A percentile compares a stretch with the other conserved stretches of the same genome.
phyloP scores from a whole-genome alignment of 352 stramenopile genomes.

The Bremia lactucae region DNA sequence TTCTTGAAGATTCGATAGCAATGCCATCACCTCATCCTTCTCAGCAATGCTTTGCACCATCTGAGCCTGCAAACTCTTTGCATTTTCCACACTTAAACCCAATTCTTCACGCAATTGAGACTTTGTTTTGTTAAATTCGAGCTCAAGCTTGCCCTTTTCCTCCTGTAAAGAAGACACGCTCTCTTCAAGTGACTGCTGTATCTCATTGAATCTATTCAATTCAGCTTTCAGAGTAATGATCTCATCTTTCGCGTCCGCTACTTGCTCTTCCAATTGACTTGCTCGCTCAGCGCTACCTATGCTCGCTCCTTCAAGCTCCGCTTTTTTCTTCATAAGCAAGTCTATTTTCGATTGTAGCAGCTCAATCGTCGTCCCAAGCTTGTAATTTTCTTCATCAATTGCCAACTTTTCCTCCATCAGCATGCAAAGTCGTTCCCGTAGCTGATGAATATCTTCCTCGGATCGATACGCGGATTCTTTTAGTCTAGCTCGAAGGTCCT shows the following conservation, averaged over 20 bases:
- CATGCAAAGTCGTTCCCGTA: slow-evolving; percentile 34
- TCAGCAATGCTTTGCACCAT: slow-evolving; percentile 8
- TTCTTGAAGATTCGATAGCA: slow-evolving; percentile 8
- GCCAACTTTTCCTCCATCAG: slow-evolving; percentile 34
- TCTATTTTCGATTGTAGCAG: slow-evolving; percentile 24
- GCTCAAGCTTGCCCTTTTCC: slow-evolving; percentile 32
- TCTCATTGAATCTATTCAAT: slow-evolving; percentile 17
- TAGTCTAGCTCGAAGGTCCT: slow-evolving; percentile 26
- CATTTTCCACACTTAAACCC: slow-evolving; percentile 8
- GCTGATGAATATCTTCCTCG: slow-evolving; percentile 40
- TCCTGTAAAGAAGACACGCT: slow-evolving; percentile 23
- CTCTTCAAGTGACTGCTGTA: slow-evolving; percentile 26
- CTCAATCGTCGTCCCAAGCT: slow-evolving; percentile 25
- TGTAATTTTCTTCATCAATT: slow-evolving; percentile 26
- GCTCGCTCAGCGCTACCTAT: slow-evolving; percentile 12
- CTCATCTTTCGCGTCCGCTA: slow-evolving; percentile 13
- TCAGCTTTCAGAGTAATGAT: slow-evolving; percentile 18
- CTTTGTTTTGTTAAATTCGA: slow-evolving; percentile 27
- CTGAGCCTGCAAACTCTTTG: slow-evolving; percentile 14
- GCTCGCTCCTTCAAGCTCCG: slow-evolving; percentile 20
- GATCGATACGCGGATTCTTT: slow-evolving; percentile 27
- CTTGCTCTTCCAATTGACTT: slow-evolving; percentile 12
- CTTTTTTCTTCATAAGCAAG: slow-evolving; percentile 29
- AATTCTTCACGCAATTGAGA: slow-evolving; percentile 20
- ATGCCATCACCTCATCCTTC: slow-evolving; percentile 11